phyloP scores from a whole-genome alignment of 176 grass and related monocot genomes.

The Carex scoparia region DNA sequence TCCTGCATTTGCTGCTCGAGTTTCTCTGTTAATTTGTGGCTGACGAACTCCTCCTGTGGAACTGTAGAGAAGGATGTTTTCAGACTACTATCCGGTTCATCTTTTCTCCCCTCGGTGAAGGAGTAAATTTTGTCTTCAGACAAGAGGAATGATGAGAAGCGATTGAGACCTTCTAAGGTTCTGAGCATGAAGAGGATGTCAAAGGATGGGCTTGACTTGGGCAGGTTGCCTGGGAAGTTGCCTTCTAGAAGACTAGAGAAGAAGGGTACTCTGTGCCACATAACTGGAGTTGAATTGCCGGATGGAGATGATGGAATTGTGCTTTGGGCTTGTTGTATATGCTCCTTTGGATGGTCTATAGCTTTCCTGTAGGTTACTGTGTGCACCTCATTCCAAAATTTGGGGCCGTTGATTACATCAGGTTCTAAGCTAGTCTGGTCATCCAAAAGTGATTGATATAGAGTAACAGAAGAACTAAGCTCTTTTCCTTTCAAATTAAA shows the following conservation, averaged over 20 bases:
- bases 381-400: conserved; percentile 76
- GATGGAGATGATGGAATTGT: conserved; percentile 24
- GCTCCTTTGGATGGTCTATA: conserved; percentile 28
- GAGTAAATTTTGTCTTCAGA: conserved; percentile 49
- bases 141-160: conserved; percentile 44
- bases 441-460: conserved; percentile 85
- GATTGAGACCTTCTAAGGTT: conserved; percentile 79
- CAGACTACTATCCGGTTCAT: conserved; percentile 46
- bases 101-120: conserved; percentile 58
- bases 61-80: conserved; percentile 52
- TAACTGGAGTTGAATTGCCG: conserved; percentile 36
- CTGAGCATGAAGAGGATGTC: conserved; percentile 95
- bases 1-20: conserved; percentile 97
- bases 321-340: background rate
- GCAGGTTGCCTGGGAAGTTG: conserved; percentile 68
- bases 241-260: conserved; percentile 63
- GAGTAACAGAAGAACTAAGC: conserved; percentile 59
- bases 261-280: conserved; percentile 55
- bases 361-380: conserved; percentile 59
- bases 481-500: conserved; percentile 78
- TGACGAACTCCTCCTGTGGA: conserved; percentile 71
- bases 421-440: conserved; percentile 60
- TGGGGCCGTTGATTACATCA: conserved; percentile 71
- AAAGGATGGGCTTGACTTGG: conserved; percentile 56
- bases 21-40: conserved; percentile 85